Evolutionary conservation across 805 yeast species (phyloP).

Genomic region (Novakomyces olei): DNA sequence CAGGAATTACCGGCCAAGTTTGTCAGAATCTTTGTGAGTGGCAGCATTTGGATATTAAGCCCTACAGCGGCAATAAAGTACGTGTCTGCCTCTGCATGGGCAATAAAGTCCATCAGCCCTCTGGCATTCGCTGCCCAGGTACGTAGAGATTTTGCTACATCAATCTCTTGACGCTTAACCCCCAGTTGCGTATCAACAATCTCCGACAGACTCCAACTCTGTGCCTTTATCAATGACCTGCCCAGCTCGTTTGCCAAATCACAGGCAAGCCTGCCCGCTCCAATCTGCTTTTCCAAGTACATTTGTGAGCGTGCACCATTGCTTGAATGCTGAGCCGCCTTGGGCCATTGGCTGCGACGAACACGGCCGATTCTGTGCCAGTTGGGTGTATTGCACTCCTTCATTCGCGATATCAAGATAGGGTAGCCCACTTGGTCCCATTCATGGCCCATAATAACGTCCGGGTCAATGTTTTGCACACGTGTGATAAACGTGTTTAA

Average conservation of each 20-base stretch:
- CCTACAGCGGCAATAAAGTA: slow-evolving; percentile 57
- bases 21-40: slow-evolving; percentile 77
- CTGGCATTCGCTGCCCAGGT: slow-evolving; percentile 33
- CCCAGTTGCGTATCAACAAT: slow-evolving; percentile 69
- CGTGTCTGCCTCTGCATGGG: slow-evolving; percentile 46
- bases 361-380: slow-evolving; percentile 77
- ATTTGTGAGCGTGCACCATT: slow-evolving; percentile 5
- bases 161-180: slow-evolving; percentile 43
- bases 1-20: slow-evolving; percentile 92
- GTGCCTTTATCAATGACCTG: slow-evolving; percentile 78
- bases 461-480: slow-evolving; percentile 68
- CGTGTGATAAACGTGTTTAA: slow-evolving; percentile 52
- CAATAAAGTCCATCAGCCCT: slow-evolving; percentile 44
- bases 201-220: slow-evolving; percentile 81
- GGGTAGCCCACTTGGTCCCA: slow-evolving; percentile 60
- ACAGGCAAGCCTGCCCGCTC: slow-evolving; percentile 71
- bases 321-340: slow-evolving; percentile 24
- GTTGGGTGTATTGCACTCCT: slow-evolving; percentile 44
- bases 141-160: slow-evolving; percentile 31
- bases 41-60: slow-evolving; percentile 59
- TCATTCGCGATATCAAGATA: slow-evolving; percentile 60
- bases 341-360: slow-evolving; percentile 47
- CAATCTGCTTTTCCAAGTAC: slow-evolving; percentile 40
- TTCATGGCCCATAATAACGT: slow-evolving; percentile 70
- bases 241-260: slow-evolving; percentile 92